A percentile compares a stretch with the other conserved stretches of the same genome.
Evolutionary conservation across 208 protist genomes (phyloP).

Genomic region (Porcisia deanei): DNA sequence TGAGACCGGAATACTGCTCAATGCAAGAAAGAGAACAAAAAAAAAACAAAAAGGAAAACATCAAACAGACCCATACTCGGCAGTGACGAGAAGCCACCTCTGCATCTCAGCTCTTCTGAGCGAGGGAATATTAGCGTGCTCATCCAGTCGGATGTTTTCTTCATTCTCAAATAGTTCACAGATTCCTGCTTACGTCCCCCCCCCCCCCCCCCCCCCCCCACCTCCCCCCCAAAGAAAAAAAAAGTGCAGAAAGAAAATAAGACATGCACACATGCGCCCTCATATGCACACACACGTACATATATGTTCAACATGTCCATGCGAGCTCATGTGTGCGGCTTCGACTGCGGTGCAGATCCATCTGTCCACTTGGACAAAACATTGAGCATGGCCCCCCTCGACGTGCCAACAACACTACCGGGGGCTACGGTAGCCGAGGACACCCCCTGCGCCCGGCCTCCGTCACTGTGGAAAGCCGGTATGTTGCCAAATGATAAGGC

Average conservation of each 20-base stretch:
- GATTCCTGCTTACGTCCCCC: too few relatives aligned
- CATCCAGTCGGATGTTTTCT: too few relatives aligned
- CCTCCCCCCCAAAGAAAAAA: neutral
- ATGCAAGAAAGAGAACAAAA: neutral
- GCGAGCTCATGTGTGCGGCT: too few relatives aligned
- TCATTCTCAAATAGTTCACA: too few relatives aligned
- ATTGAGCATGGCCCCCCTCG: slow-evolving; percentile 21
- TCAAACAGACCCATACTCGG: neutral
- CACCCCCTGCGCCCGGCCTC: too few relatives aligned
- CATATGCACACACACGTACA: neutral
- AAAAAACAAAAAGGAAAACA: slow-evolving; percentile 10
- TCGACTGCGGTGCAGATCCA: slow-evolving; percentile 10
- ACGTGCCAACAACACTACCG: neutral
- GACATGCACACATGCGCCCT: neutral
- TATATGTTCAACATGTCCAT: neutral
- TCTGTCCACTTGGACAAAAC: slow-evolving; percentile 42
- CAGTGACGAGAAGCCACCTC: neutral
- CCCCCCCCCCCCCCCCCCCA: too few relatives aligned
- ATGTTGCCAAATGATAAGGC: neutral
- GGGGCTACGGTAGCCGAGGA: neutral
- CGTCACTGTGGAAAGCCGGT: neutral
- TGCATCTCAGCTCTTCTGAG: neutral
- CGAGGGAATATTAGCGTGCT: neutral
- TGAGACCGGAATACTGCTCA: slow-evolving; percentile 11
- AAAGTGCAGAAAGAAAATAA: neutral